These are phyloP conservation scores for Epithemia pelagica DNA, from an alignment of 108 stramenopile genomes.

Conservation along the genomic window DNA sequence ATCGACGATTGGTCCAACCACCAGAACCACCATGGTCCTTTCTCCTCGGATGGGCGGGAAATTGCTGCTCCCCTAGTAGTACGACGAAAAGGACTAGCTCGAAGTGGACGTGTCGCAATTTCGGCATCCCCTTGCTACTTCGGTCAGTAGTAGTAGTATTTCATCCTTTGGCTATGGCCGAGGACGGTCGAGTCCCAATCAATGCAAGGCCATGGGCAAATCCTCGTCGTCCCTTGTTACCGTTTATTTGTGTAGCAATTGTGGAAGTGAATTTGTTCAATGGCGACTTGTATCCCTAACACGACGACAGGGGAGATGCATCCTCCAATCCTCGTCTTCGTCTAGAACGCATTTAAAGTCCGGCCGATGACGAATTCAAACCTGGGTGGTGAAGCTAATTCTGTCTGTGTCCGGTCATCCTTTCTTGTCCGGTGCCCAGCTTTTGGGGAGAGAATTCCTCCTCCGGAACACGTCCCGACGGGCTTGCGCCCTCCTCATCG, in stretches of 20 bases:
- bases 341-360: neutral
- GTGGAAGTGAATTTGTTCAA: slow-evolving; percentile 83
- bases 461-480: too few species aligned
- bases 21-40: too few species aligned
- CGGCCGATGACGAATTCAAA: neutral
- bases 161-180: slow-evolving; percentile 23
- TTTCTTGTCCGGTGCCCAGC: too few species aligned
- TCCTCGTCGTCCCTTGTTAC: slow-evolving; percentile 29
- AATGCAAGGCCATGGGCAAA: slow-evolving; percentile 48
- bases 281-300: slow-evolving; percentile 37
- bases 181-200: slow-evolving; percentile 38
- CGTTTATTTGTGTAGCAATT: slow-evolving; percentile 69
- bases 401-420: too few species aligned
- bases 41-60: too few species aligned
- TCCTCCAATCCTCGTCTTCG: neutral
- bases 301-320: neutral
- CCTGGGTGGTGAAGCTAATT: neutral
- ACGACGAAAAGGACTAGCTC: slow-evolving; percentile 53
- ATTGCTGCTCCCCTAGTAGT: too few species aligned
- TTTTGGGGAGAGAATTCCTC: too few species aligned
- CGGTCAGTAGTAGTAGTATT: neutral
- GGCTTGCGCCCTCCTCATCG: too few species aligned
- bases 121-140: slow-evolving; percentile 25
- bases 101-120: slow-evolving; percentile 53
- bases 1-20: too few species aligned